Evolutionary conservation across 768 basidiomycete genomes (phyloP), one percentile per base, ranked within the genome.

Genomic region (Boletus bicolor): DNA sequence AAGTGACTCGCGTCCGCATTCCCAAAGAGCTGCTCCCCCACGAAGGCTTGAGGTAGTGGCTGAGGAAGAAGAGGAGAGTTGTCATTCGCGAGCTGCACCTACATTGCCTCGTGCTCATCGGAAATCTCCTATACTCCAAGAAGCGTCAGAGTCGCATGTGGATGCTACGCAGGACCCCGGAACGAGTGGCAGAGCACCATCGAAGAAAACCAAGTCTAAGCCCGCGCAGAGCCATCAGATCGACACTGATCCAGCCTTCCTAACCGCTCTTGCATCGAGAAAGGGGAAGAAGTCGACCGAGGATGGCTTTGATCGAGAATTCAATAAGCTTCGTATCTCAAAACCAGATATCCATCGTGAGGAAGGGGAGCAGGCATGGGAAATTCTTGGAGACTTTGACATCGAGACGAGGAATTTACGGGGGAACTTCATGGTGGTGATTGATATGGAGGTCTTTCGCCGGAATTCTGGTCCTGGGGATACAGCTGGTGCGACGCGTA

Each of bases 381-480:
- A 74, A 3, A 67, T 85, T 12, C 64, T 89, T 42, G 85, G 81
- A 26, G 83, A 85, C 38, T 86, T 89, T 66, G 85, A 81, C 24
- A 42, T 7, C 7, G 82, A 87, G 55, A 81, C 86, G 48, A 71
- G 69, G 4, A 79, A 79, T 54, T 41, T 91, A 37, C 68, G 85
- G 44, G 89, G 89, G 0, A 91, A 91, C 64, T 91, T 91, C 58
- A 90, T 91, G 89, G 81, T 87, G 3, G 80, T 90, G 30, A 72
- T 87, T 32, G 85, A 88, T 55, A 72, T 88, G 75, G 83, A 85
- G 32, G 74, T 86, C 10, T 77, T 73, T 64, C 65, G 46, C 24
- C 76, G 73, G 55, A 63, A 68, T 43, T 60, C 64, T 17, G 53
- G 52, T 41, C 44, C 53, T 12, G 45, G 49, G 52, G 62, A 53